Percentiles rank a stretch among this genome's conserved stretches.
Evolutionary conservation across 2,329 filamentous ascomycete species (phyloP).

Genomic region (Knufia fluminis): DNA sequence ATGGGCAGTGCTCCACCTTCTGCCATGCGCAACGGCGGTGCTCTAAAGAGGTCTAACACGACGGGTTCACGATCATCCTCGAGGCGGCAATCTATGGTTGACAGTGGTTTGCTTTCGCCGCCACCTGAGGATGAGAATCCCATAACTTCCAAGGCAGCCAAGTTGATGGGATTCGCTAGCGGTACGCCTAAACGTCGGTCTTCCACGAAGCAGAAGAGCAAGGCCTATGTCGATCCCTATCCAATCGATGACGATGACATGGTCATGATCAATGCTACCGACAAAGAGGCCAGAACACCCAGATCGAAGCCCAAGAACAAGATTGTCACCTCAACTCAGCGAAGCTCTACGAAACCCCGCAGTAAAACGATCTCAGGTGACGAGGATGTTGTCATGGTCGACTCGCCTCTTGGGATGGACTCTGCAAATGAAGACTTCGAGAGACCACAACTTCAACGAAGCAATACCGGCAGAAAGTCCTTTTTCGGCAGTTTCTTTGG

Average conservation of each 20-base stretch:
- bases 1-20: slow-evolving; percentile 58
- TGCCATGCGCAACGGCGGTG: slow-evolving; percentile 53
- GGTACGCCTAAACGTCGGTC: slow-evolving; percentile 41
- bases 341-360: slow-evolving; percentile 19
- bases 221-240: slow-evolving; percentile 46
- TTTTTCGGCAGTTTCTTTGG: slow-evolving; percentile 58
- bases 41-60: slow-evolving; percentile 45
- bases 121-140: slow-evolving; percentile 59
- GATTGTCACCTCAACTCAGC: slow-evolving; percentile 4
- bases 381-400: slow-evolving; percentile 48
- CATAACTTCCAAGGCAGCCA: slow-evolving; percentile 64
- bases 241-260: slow-evolving; percentile 56
- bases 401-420: slow-evolving; percentile 36
- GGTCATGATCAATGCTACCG: slow-evolving; percentile 47
- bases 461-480: slow-evolving; percentile 54
- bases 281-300: slow-evolving; percentile 25
- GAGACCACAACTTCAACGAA: slow-evolving; percentile 48
- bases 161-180: slow-evolving; percentile 59
- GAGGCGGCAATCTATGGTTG: slow-evolving; percentile 60
- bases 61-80: slow-evolving; percentile 43
- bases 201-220: slow-evolving; percentile 42
- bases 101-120: slow-evolving; percentile 60
- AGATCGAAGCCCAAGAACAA: slow-evolving; percentile 29
- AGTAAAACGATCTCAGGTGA: slow-evolving; percentile 27
- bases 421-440: slow-evolving; percentile 43